A percentile compares a stretch with the other conserved stretches of the same genome.
Evolutionary conservation across 495 filamentous ascomycete species (phyloP).

Genomic region (Parmelia sp.): DNA sequence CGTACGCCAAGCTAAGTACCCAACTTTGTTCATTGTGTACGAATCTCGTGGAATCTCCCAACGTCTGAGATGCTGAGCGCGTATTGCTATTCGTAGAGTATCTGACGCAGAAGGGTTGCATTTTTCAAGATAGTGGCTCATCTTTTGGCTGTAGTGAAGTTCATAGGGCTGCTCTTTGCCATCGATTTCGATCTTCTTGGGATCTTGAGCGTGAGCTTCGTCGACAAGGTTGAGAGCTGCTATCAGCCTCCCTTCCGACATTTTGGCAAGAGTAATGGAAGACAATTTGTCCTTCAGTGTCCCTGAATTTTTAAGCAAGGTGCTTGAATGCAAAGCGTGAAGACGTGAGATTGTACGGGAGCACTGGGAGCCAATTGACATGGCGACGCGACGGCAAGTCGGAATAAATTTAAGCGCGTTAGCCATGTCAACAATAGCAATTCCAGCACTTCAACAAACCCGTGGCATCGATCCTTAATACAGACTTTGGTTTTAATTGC

Average conservation of each 20-base stretch:
- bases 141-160: conserved; percentile 70
- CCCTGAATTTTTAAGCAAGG: no score
- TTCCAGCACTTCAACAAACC: not conserved
- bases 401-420: not conserved
- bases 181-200: conserved; percentile 38
- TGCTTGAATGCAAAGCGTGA: no score
- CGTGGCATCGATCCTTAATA: no score
- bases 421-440: not conserved
- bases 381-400: no score
- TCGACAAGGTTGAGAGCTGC: conserved; percentile 60
- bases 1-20: conserved; percentile 71
- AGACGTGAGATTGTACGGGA: not conserved
- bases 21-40: conserved; percentile 62
- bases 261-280: not conserved
- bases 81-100: conserved; percentile 61
- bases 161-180: conserved; percentile 56
- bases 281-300: not conserved
- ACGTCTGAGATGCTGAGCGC: conserved; percentile 74
- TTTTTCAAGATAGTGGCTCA: conserved; percentile 60
- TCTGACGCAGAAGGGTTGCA: conserved; percentile 53
- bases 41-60: conserved; percentile 69
- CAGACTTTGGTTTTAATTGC: not conserved
- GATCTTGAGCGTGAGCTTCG: conserved; percentile 65
- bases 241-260: conserved; percentile 24
- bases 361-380: not conserved